Base-by-base conservation (phyloP, 1,284 basidiomycete genomes). In the Cutaneotrichosporon arboriforme region DNA sequence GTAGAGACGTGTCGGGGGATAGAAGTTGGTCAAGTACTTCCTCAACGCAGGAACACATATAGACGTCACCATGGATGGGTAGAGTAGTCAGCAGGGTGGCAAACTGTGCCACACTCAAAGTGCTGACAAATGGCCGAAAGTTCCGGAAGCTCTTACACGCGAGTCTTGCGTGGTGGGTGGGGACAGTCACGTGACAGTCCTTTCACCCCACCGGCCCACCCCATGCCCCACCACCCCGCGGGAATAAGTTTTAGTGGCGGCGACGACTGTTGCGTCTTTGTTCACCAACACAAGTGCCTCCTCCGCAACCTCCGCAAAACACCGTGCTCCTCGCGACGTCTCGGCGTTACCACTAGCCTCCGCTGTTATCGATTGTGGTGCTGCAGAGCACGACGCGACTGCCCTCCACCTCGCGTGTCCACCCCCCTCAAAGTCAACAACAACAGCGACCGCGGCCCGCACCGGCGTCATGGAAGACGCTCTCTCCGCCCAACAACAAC, bases 401-500 rank as follows among this genome's bases (percentile, higher is more conserved):
- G 26, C 26, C 46, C 39, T 41, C 33, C 26, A 33, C 36, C 38
- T 37, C 31, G 42, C 43, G 26, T 45, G 46, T 42, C 54, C 38
- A 44, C 36, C 36, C 62, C 64, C 55, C 48, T 20, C 42, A 36
- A 38, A 7, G 38, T 20, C 50, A 43, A 67, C 55, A 52, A 60
- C 40, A 54, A 35, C 41, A 42, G 13, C 33, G 48, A 38, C 22
- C 55, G 38, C 36, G 40, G 46, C 51, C 22, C 40, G 8, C 4
- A 14, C 36, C 14, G 14, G 36, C 18, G 62, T 50, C 40, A 69
- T 66, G 64, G 63, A 67, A 47, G 59, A 62, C 31, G 26, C 54
- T 43, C 57, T 62, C 53, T 31, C 63, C 51, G 20, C 50, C 34
- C 65, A 69, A 47, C 61, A 66, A 47, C 66, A 68, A 44, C 60